Evolutionary conservation across 1,284 basidiomycete species (phyloP), one percentile per base, ranked within the genome.

Genomic region (Ganoderma sinense): DNA sequence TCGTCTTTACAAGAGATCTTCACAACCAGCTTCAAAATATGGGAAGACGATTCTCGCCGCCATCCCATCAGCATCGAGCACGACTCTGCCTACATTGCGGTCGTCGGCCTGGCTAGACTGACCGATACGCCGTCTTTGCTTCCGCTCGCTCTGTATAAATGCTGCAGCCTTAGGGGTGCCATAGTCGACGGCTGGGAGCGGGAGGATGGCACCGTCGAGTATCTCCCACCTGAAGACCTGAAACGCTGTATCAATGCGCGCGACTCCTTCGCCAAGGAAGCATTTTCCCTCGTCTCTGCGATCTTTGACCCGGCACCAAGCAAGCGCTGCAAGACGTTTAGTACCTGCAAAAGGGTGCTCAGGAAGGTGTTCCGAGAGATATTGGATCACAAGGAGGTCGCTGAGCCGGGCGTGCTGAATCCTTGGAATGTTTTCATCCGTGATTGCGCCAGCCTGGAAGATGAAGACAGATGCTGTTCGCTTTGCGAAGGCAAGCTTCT

Each of bases 41-140:
- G 53, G 53, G 53, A 55, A 6, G 16, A 31, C 14, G 29, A 55
- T 31, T 55, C 26, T 2, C 18, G 1, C 16, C 31, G 0, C 16
- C 13, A 11, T n/a, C 33, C 20, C 36, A 8, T 5, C 0, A 8
- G 2, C 67, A 43, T 33, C 33, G 33, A 33, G 4, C 1, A 33
- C 4, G 11, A 0, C 18, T 23, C 4, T 10, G 43, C 40, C 14
- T 40, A 41, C 6, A 68, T 68, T 5, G 66, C 55, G 2, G 66
- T 68, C 3, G 66, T 68, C 40, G 64, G 59, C 36, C 53, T 68
- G 18, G 66, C 66, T 29, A 53, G 66, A 10, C 39, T 68, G 0
- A 68, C 62, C 10, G 62, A 33, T 6, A 61, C 51, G 2, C 23
- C 26, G 10, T n/a, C 40, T 33, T 18, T 64, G n/a, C 62, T 68